Percentiles rank a stretch among this genome's conserved stretches.
Conservation (phyloP, 108 stramenopile genomes). For the Asterionellopsis glacialis region DNA sequence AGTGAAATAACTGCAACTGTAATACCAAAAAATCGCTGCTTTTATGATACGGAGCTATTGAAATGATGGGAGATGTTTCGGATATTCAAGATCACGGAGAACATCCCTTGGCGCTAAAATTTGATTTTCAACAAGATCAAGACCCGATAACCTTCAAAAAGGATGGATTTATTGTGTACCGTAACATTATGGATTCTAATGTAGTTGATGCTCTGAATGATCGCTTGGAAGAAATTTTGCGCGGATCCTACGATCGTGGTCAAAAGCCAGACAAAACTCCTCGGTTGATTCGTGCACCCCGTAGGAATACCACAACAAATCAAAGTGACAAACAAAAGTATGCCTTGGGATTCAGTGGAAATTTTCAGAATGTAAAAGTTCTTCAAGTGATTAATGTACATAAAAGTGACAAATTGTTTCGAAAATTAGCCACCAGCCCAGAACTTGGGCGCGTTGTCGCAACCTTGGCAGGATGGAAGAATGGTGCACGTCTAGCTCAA, state of each 20-base stretch:
- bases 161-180: constrained; percentile 66
- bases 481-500: constrained; percentile 69
- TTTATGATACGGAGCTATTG: too few species aligned
- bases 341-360: constrained; percentile 40
- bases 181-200: constrained; percentile 21
- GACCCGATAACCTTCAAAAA: constrained; percentile 26
- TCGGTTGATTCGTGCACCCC: constrained; percentile 8
- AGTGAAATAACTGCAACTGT: too few species aligned
- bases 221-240: constrained; percentile 56
- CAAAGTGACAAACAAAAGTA: constrained; percentile 12
- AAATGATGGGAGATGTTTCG: too few species aligned
- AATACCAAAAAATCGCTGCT: too few species aligned
- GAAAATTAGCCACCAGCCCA: constrained; percentile 39
- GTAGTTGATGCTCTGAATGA: constrained; percentile 46
- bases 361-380: constrained; percentile 46
- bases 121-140: too few species aligned
- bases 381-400: constrained; percentile 83
- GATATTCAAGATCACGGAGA: too few species aligned
- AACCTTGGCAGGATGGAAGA: constrained; percentile 56
- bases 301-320: constrained; percentile 11
- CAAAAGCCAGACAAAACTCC: constrained; percentile 66
- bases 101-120: too few species aligned
- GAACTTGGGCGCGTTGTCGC: constrained; percentile 55
- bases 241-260: constrained; percentile 62
- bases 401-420: constrained; percentile 66